These are phyloP conservation scores for Populus nigra DNA, from an alignment of 345 rosid species.

Conservation along the genomic window DNA sequence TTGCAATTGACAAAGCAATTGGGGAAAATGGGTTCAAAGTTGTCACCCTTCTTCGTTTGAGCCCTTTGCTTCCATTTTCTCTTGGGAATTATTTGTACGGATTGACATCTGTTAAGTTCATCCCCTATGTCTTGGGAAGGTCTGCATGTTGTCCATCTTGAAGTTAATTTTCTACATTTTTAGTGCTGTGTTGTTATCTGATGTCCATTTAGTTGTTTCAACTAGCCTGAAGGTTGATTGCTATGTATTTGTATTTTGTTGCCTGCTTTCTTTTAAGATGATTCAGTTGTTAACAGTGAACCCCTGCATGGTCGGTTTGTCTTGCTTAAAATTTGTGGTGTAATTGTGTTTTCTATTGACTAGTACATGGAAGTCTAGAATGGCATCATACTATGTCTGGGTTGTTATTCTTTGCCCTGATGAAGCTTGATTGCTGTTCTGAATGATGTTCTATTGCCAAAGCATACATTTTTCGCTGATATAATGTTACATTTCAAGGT, in stretches of 20 bases:
- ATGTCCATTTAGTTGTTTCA: not conserved
- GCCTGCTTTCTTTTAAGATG: not conserved
- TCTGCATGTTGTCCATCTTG: constrained; percentile 26
- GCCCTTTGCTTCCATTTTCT: constrained; percentile 97
- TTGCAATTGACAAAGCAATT: constrained; percentile 94
- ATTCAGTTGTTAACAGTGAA: not conserved
- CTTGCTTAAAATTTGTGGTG: not conserved
- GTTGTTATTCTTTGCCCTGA: not conserved
- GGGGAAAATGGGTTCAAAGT: constrained; percentile 94
- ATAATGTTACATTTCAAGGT: not conserved
- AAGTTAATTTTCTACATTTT: not conserved
- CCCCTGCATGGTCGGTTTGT: not conserved
- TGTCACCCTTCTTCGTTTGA: constrained; percentile 86
- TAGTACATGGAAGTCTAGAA: not conserved
- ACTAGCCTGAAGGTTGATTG: not conserved
- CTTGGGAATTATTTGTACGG: constrained; percentile 93
- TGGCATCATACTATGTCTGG: not conserved
- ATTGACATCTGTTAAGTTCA: constrained; percentile 87
- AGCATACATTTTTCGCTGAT: not conserved
- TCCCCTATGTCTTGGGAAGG: constrained; percentile 93
- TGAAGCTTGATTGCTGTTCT: not conserved
- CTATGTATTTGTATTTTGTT: not conserved
- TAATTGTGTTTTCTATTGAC: not conserved
- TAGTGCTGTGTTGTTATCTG: not conserved
- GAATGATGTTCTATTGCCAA: not conserved